Evolutionary conservation across 371 early-diverging fungal species (phyloP).

Genomic region (Chytridiales sp.): DNA sequence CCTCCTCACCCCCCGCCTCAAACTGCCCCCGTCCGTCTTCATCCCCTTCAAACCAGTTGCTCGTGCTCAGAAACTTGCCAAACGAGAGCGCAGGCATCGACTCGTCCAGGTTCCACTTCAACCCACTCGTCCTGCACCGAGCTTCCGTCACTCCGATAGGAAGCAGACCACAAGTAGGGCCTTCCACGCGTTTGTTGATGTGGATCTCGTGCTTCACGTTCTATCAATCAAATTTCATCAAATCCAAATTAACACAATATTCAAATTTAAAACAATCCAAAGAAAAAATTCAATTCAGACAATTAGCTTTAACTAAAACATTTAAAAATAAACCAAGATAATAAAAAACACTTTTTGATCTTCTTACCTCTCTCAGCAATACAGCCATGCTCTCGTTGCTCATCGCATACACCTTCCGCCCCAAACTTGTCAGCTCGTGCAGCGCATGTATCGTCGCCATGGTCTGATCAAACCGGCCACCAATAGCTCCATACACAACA

Average conservation of each 20-base stretch:
- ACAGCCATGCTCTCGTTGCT: slow-evolving; percentile 73
- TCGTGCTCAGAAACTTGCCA: slow-evolving; percentile 74
- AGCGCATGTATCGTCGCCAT: slow-evolving; percentile 74
- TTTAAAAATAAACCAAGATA: too few relatives aligned
- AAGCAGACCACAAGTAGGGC: slow-evolving; percentile 86
- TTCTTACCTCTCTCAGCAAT: slow-evolving; percentile 67
- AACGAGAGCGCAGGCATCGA: slow-evolving; percentile 53
- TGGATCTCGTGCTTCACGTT: slow-evolving; percentile 69
- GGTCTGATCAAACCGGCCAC: slow-evolving; percentile 90
- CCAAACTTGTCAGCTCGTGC: slow-evolving; percentile 49
- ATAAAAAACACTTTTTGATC: too few relatives aligned
- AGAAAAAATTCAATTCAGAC: too few relatives aligned
- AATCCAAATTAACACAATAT: neutral
- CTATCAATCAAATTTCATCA: neutral
- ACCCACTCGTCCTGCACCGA: slow-evolving; percentile 66
- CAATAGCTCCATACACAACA: slow-evolving; percentile 77
- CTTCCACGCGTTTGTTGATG: slow-evolving; percentile 65
- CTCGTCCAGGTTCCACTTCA: slow-evolving; percentile 84
- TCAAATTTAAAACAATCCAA: slow-evolving; percentile 8
- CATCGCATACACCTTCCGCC: slow-evolving; percentile 60
- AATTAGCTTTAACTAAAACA: too few relatives aligned
- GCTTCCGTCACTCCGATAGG: slow-evolving; percentile 71
- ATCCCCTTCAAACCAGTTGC: slow-evolving; percentile 66
- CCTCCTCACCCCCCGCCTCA: slow-evolving; percentile 3
- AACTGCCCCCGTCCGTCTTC: slow-evolving; percentile 1